Evolutionary conservation across 2,329 filamentous ascomycete species (phyloP), one percentile per base, ranked within the genome.

Genomic region (Bisporella sp.): DNA sequence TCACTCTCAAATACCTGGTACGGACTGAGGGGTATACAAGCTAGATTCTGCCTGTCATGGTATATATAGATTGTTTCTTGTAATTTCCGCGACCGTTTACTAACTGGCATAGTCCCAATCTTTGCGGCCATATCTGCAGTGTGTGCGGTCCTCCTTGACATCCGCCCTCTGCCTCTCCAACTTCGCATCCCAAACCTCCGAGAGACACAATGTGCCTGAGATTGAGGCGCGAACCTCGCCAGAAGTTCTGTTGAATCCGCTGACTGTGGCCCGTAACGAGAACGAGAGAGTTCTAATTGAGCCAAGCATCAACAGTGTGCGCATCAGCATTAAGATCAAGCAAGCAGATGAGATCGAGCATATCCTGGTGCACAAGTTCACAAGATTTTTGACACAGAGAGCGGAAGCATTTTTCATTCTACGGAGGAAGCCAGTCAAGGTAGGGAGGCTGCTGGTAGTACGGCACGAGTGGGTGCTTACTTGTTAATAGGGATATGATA

Each of bases 261-360:
- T 99, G 57, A 90, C 86, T 31, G 83, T 99, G 60, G 87, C 92
- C 56, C 84, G 93, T 57, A 99, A 99, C 71, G 91, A 97, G 72
- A 95, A 96, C 69, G 93, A 99, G 78, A 85, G 87, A 62, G 92
- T 99, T 59, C 76, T 96, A 54, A 95, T 97, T 67, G 92, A 97
- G 74, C 91, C 93, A 48, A 93, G 88, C 69, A 86, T 97, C 73
- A 99, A 99, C 79, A 95, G 88, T 60, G 87, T 99, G 60, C 86
- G 93, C 61, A 87, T 99, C 65, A 96, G 89, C 79, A 95, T 99
- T 74, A 89, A 92, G 77, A 96, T 99, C 71, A 99, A 99, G 75
- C 93, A 99, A 76, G 93, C 93, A 55, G 93, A 99, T 70, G 93
- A 99, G 74, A 99, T 97, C 64, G 93, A 99, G 71, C 82, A 95